These are phyloP conservation scores for Pythium phragmiticola DNA, from an alignment of 352 stramenopile species.

Conservation along the genomic window DNA sequence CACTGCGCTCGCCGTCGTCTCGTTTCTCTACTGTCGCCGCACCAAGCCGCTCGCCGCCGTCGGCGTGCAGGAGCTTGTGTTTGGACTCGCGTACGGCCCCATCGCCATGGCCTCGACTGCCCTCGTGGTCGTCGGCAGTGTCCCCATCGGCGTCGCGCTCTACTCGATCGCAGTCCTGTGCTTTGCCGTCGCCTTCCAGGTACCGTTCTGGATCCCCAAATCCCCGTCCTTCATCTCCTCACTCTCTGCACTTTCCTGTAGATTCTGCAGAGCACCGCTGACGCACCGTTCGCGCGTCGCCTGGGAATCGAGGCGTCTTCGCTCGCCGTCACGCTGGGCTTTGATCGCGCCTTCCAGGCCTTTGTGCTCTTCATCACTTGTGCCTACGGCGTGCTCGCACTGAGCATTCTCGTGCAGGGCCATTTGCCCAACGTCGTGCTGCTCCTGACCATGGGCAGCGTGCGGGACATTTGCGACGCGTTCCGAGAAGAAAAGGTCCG, in stretches of 20 bases:
- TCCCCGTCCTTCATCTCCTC: not conserved
- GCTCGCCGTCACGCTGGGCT: conserved; percentile 54
- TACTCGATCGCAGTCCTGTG: conserved; percentile 68
- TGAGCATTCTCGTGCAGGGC: conserved; percentile 49
- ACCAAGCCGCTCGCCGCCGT: conserved; percentile 36
- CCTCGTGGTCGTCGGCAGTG: conserved; percentile 45
- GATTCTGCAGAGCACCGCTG: conserved; percentile 65
- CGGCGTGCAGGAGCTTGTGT: conserved; percentile 52
- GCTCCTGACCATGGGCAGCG: conserved; percentile 45
- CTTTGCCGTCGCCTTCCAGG: conserved; percentile 54
- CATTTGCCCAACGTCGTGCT: conserved; percentile 73
- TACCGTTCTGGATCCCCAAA: not conserved
- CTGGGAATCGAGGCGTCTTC: conserved; percentile 48
- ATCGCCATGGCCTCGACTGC: conserved; percentile 55
- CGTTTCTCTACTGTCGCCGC: conserved; percentile 59
- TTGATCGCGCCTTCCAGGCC: conserved; percentile 55
- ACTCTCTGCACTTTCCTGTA: conserved; percentile 17
- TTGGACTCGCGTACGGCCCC: conserved; percentile 46
- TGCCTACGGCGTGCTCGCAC: conserved; percentile 53
- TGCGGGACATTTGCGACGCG: conserved; percentile 69
- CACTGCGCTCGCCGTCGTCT: conserved; percentile 32
- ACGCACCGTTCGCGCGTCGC: conserved; percentile 67
- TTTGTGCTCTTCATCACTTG: conserved; percentile 62
- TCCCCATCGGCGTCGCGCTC: conserved; percentile 37
- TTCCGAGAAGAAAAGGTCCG: conserved; percentile 69